Evolutionary conservation across 2,329 filamentous ascomycete species (phyloP).

Genomic region (Calycina herbarum): DNA sequence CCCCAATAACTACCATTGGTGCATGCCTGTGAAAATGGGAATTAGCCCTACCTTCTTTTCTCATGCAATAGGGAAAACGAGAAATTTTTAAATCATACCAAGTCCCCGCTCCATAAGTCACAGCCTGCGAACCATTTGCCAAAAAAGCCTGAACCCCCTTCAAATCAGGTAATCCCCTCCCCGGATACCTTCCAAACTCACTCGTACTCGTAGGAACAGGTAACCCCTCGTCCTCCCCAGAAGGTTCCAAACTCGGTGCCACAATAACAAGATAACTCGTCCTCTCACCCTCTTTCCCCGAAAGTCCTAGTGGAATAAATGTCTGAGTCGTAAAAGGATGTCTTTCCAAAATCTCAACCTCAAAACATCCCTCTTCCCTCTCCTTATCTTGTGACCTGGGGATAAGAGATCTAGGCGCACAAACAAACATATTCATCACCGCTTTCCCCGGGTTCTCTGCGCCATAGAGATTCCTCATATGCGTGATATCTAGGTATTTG

Average conservation of each 20-base stretch:
- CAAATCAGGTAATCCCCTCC: conserved; percentile 65
- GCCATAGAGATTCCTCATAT: conserved; percentile 69
- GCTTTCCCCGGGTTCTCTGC: conserved; percentile 53
- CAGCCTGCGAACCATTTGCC: conserved; percentile 74
- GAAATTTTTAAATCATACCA: conserved; percentile 49
- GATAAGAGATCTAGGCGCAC: conserved; percentile 62
- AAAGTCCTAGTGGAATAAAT: conserved; percentile 74
- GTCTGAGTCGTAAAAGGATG: conserved; percentile 95
- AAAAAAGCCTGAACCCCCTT: conserved; percentile 72
- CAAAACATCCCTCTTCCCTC: conserved; percentile 49
- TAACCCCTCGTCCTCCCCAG: conserved; percentile 40
- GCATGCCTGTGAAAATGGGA: conserved; percentile 60
- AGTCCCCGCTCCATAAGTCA: conserved; percentile 88
- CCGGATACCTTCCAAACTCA: conserved; percentile 19
- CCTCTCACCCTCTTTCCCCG: conserved; percentile 43
- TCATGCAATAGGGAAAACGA: too few relatives aligned
- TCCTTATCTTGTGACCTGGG: conserved; percentile 27
- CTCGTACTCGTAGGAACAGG: conserved; percentile 38
- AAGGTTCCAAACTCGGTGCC: conserved; percentile 68
- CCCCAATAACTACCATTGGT: conserved; percentile 86
- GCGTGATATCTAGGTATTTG: conserved; percentile 81
- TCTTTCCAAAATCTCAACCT: conserved; percentile 75
- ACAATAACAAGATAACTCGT: conserved; percentile 81
- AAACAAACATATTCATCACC: conserved; percentile 88
- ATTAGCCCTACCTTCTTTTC: conserved; percentile 5